These are phyloP conservation scores for Scutellaria baicalensis DNA, from an alignment of 257 asterid species.

Conservation along the genomic window DNA sequence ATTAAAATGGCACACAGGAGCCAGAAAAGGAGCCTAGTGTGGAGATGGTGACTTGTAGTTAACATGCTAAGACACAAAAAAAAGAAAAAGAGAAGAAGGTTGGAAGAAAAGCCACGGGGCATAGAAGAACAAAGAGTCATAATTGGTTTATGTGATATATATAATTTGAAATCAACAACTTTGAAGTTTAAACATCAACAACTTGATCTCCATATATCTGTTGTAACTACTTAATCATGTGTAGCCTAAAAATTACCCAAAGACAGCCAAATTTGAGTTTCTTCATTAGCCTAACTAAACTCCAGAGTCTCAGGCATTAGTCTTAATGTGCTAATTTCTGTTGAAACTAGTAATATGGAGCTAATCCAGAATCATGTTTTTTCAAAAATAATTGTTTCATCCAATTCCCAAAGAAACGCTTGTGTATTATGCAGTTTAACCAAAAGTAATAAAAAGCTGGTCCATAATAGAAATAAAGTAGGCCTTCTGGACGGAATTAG, in stretches of 20 bases:
- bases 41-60: not conserved
- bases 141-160: not conserved
- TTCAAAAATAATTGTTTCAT: not conserved
- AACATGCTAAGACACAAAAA: not conserved
- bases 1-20: not conserved
- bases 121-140: not conserved
- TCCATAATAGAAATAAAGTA: not conserved
- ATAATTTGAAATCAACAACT: not conserved
- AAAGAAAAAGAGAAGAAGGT: not conserved
- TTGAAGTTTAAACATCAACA: not conserved
- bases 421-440: no score
- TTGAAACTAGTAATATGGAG: not conserved
- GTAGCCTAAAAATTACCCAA: not conserved
- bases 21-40: not conserved
- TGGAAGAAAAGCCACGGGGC: not conserved
- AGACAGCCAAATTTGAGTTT: not conserved
- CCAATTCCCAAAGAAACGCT: not conserved
- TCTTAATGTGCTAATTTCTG: not conserved
- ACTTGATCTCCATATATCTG: not conserved
- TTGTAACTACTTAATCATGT: not conserved
- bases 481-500: not conserved
- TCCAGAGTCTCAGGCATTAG: not conserved
- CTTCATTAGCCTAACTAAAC: not conserved
- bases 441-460: not conserved
- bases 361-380: not conserved